A percentile compares a stretch with the other conserved stretches of the same genome.
phyloP scores from a whole-genome alignment of 2,329 filamentous ascomycete genomes.

The Dactylellina parvicollis region DNA sequence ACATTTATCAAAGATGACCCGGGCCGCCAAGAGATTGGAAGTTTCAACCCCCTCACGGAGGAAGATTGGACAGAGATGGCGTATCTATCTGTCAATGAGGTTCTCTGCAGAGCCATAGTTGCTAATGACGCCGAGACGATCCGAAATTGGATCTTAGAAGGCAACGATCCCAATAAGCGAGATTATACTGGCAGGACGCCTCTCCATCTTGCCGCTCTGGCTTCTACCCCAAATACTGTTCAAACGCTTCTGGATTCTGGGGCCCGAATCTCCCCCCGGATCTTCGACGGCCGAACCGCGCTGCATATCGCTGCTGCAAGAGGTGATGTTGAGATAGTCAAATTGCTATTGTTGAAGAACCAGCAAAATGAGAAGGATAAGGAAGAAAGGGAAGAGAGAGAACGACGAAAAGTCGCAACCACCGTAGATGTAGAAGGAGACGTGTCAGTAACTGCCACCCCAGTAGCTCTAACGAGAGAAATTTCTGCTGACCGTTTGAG shows the following conservation, averaged over 20 bases:
- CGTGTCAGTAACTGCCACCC: neutral
- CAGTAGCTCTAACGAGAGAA: neutral
- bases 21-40: conserved; percentile 76
- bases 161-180: conserved; percentile 74
- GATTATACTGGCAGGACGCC: conserved; percentile 81
- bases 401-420: conserved; percentile 46
- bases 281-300: conserved; percentile 82
- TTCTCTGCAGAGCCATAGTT: conserved; percentile 82
- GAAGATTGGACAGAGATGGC: conserved; percentile 71
- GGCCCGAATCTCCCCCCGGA: conserved; percentile 75
- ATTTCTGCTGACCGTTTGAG: neutral
- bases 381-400: conserved; percentile 60
- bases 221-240: conserved; percentile 73
- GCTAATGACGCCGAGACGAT: conserved; percentile 77
- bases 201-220: conserved; percentile 78
- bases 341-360: conserved; percentile 76
- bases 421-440: conserved; percentile 57
- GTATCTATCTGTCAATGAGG: conserved; percentile 80
- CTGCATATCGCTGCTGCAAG: conserved; percentile 80
- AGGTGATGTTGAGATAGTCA: conserved; percentile 75
- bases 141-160: conserved; percentile 74
- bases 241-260: conserved; percentile 76
- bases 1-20: conserved; percentile 82
- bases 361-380: conserved; percentile 76
- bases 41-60: conserved; percentile 55